Base-by-base conservation (phyloP, 176 grass and related monocot species). In the Stipa capillata region DNA sequence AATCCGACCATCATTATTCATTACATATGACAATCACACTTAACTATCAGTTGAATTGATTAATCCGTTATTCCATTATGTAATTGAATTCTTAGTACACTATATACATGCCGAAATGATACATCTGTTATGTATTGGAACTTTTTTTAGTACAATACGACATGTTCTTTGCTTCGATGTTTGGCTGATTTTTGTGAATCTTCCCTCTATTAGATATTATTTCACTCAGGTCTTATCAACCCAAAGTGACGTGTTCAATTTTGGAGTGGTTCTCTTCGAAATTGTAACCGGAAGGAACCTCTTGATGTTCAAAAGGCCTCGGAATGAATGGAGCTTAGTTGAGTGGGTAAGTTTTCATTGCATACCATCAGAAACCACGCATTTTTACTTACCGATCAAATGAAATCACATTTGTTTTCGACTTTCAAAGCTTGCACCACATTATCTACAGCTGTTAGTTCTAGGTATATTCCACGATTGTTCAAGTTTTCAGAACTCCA, bases 201-300 rank as follows among this genome's bases (percentile, higher is more conserved):
- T 79, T 85, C 45, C 18, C 36, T 34, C 78, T 87, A 84, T 54
- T 31, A 93, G 91, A 54, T 93, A 93, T 75, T 93, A 93, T 85
- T 87, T 85, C 31, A 90, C 91, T 27, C 91, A 93, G 72, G 52
- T 75, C 8, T 74, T 93, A 59, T 93, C 91, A 65, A 66, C 87
- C 21, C 87, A 87, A 66, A 93, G 87, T 29, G 91, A 90, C 7
- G 91, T 93, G 16, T 90, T 90, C 56, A 93, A 87, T 57, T 93
- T 87, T 66, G 91, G 91, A 55, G 87, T 93, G 36, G 91, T 93
- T 64, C 87, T 90, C 76, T 63, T 93, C 66, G 91, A 93, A 87
- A 93, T 90, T 65, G 85, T 93, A 18, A 90, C 91, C 0, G 91
- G 87, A 82, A 90, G 91, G 87, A 93, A 67, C 91, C 91, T 45